Evolutionary conservation across 148 eudicot genomes (phyloP).

Genomic region (Heliamphora exappendiculata): DNA sequence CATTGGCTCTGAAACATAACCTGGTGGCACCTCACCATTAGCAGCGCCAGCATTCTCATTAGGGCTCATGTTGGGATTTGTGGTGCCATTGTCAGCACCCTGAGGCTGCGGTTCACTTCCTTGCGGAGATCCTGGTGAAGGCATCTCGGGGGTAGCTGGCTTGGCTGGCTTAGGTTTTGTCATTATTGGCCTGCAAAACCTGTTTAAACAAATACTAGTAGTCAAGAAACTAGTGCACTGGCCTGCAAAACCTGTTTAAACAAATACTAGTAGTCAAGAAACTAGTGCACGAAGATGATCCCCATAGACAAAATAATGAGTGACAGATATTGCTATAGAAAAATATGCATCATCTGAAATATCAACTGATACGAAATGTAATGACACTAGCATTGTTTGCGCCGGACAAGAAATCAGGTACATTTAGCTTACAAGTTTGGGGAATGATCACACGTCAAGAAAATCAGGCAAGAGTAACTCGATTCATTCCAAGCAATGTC

Average conservation of each 20-base stretch:
- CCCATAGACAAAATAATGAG: neutral
- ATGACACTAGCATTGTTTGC: neutral
- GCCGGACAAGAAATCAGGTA: neutral
- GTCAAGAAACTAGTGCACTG: too few species aligned
- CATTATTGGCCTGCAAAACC: conserved; percentile 83
- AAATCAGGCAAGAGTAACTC: neutral
- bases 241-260: neutral
- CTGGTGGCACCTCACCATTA: conserved; percentile 22
- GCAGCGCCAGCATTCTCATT: conserved; percentile 31
- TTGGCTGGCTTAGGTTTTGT: conserved; percentile 64
- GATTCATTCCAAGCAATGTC: neutral
- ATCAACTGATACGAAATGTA: neutral
- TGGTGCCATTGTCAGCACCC: conserved; percentile 31
- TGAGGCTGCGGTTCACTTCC: conserved; percentile 39
- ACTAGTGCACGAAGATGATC: neutral
- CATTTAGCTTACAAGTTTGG: neutral
- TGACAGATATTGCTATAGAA: neutral
- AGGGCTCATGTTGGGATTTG: conserved; percentile 11
- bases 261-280: neutral
- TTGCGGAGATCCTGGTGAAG: conserved; percentile 26
- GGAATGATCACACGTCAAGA: neutral
- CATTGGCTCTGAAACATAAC: conserved; percentile 42
- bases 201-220: conserved; percentile 29
- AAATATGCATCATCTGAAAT: neutral
- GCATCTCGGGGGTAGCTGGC: conserved; percentile 60